Conservation (phyloP, 768 basidiomycete genomes). For the Lactarius pseudohatsudake region DNA sequence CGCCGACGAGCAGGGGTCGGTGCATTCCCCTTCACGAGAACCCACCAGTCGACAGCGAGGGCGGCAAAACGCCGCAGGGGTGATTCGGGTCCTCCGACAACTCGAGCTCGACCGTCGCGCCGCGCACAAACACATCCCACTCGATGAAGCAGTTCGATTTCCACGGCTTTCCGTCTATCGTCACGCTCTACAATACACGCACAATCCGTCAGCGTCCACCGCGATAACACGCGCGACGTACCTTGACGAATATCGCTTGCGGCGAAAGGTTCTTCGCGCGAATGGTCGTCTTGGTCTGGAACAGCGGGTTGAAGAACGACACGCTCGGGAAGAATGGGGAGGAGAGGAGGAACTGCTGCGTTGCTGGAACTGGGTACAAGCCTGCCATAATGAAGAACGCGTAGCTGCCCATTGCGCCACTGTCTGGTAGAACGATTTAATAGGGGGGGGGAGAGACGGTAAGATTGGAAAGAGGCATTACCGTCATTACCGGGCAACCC, state of each 20-base stretch:
- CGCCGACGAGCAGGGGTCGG: too few relatives aligned
- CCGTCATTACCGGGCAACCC: constrained; percentile 69
- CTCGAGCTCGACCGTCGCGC: constrained; percentile 54
- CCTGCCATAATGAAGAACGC: constrained; percentile 58
- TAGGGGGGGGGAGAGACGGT: not conserved
- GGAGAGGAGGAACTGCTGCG: constrained; percentile 56
- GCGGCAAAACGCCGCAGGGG: constrained; percentile 58
- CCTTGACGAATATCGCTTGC: constrained; percentile 55
- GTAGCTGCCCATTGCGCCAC: constrained; percentile 65
- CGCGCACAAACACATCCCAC: constrained; percentile 59
- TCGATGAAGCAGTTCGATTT: constrained; percentile 65
- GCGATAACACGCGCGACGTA: constrained; percentile 30
- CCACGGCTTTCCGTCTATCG: constrained; percentile 55
- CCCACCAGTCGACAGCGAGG: constrained; percentile 65
- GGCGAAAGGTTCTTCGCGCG: constrained; percentile 49
- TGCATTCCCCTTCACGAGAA: constrained; percentile 30
- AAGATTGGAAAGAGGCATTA: constrained; percentile 32
- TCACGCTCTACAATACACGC: constrained; percentile 47
- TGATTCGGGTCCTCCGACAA: constrained; percentile 54
- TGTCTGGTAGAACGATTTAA: constrained; percentile 22
- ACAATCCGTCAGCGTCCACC: not conserved
- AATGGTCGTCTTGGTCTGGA: constrained; percentile 58
- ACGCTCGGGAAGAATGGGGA: constrained; percentile 62
- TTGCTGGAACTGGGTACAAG: constrained; percentile 63
- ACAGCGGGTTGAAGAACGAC: constrained; percentile 59